Conservation (phyloP, 2,329 filamentous ascomycete genomes). For the Drechslerella dactyloides region DNA sequence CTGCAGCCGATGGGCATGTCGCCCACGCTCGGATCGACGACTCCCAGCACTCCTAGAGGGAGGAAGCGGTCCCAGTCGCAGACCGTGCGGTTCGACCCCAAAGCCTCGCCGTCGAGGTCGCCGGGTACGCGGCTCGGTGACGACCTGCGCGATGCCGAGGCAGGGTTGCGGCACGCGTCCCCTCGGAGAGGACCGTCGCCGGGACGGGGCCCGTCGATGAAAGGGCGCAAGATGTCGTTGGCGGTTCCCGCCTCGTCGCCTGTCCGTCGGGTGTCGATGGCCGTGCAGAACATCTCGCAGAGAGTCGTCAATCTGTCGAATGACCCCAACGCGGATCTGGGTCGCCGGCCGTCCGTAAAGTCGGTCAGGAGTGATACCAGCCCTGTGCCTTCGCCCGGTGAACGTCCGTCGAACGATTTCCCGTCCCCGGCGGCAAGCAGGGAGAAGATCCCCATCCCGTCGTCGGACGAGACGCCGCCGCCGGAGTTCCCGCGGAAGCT, state of each 20-base stretch:
- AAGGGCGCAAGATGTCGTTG: constrained; percentile 43
- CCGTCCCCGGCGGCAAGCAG: constrained; percentile 59
- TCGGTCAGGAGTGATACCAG: constrained; percentile 67
- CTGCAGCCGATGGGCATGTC: constrained; percentile 53
- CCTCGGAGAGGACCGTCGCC: constrained; percentile 34
- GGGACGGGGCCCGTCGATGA: constrained; percentile 29
- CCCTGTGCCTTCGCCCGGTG: constrained; percentile 65
- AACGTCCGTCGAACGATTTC: constrained; percentile 63
- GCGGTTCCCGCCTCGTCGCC: constrained; percentile 59
- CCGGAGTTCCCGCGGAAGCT: constrained; percentile 60
- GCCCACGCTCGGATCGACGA: constrained; percentile 3
- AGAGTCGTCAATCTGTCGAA: constrained; percentile 97
- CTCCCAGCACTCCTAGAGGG: constrained; percentile 35
- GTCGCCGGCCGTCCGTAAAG: constrained; percentile 69
- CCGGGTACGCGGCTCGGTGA: constrained; percentile 54
- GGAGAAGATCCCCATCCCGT: constrained; percentile 33
- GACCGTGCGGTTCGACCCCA: constrained; percentile 52
- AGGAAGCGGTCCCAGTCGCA: constrained; percentile 51
- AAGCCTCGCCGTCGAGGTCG: constrained; percentile 47
- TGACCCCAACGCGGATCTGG: constrained; percentile 72
- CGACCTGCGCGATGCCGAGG: constrained; percentile 54
- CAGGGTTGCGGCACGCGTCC: constrained; percentile 51
- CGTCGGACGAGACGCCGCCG: constrained; percentile 55
- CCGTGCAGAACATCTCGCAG: constrained; percentile 76
- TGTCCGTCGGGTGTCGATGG: constrained; percentile 62